A percentile compares a stretch with the other conserved stretches of the same genome.
Conservation (phyloP, 1,139 yeast species). For the Geotrichum phurueaensis region DNA sequence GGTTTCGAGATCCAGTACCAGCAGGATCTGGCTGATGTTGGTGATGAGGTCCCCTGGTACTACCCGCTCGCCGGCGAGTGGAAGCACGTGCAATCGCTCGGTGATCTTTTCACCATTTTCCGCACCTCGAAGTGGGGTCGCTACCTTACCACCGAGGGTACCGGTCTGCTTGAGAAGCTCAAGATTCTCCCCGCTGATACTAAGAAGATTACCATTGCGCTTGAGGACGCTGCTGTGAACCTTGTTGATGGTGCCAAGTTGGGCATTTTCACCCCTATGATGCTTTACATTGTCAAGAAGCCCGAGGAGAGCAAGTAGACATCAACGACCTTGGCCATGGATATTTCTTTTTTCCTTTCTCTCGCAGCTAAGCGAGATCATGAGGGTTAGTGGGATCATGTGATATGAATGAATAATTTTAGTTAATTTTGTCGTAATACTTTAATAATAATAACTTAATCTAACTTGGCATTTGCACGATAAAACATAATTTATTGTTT, state of each 20-base stretch:
- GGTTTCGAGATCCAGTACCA: conserved; percentile 78
- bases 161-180: conserved; percentile 71
- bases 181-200: conserved; percentile 95
- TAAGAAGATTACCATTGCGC: conserved; percentile 79
- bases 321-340: not conserved
- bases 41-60: conserved; percentile 94
- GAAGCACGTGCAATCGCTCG: conserved; percentile 72
- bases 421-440: not conserved
- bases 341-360: not conserved
- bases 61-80: conserved; percentile 94
- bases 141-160: conserved; percentile 70
- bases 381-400: not conserved
- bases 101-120: conserved; percentile 76
- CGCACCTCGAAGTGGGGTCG: conserved; percentile 90
- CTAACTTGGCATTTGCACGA: not conserved
- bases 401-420: not conserved
- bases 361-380: not conserved
- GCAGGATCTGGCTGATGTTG: conserved; percentile 75
- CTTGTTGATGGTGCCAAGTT: conserved; percentile 89
- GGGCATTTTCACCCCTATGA: conserved; percentile 92
- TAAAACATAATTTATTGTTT: not conserved
- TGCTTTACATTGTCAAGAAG: conserved; percentile 80
- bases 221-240: conserved; percentile 95
- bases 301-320: conserved; percentile 39
- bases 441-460: not conserved